These are phyloP conservation scores for Cubamyces sp. DNA, from an alignment of 768 basidiomycete genomes.

Conservation along the genomic window DNA sequence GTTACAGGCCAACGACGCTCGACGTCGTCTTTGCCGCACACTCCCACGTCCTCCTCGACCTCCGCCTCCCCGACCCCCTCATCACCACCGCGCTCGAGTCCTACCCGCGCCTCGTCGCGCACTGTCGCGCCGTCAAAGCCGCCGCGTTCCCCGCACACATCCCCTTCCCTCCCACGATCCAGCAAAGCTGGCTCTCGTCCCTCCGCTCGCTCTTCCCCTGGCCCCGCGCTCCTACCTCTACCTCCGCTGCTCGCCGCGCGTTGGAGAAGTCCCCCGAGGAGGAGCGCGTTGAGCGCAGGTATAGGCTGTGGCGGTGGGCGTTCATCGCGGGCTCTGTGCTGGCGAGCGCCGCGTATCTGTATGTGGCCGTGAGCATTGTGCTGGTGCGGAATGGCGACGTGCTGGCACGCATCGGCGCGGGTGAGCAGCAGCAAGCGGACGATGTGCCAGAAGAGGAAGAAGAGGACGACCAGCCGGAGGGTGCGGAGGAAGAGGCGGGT, in stretches of 20 bases:
- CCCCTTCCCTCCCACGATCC: slow-evolving; percentile 24
- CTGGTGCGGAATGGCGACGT: slow-evolving; percentile 8
- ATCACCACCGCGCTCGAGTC: slow-evolving; percentile 59
- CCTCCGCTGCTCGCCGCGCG: slow-evolving; percentile 33
- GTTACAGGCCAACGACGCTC: slow-evolving; percentile 58
- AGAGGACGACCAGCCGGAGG: background rate
- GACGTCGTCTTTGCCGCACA: slow-evolving; percentile 74
- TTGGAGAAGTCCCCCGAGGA: slow-evolving; percentile 25
- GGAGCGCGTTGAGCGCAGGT: slow-evolving; percentile 45
- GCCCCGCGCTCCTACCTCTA: slow-evolving; percentile 21
- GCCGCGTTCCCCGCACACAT: slow-evolving; percentile 35
- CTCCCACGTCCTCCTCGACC: slow-evolving; percentile 58
- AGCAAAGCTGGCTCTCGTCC: slow-evolving; percentile 30
- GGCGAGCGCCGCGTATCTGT: slow-evolving; percentile 46
- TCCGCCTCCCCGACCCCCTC: slow-evolving; percentile 64
- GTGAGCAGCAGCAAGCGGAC: background rate
- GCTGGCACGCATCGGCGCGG: background rate
- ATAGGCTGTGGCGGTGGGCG: slow-evolving; percentile 53
- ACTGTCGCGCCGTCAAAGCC: slow-evolving; percentile 56
- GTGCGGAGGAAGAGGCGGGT: background rate
- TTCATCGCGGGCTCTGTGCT: slow-evolving; percentile 51
- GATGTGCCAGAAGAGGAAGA: background rate
- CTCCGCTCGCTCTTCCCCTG: slow-evolving; percentile 42
- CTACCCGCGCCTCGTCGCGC: slow-evolving; percentile 60
- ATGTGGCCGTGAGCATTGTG: slow-evolving; percentile 11